Conservation (phyloP, 768 basidiomycete species). For the Galerina marginata region DNA sequence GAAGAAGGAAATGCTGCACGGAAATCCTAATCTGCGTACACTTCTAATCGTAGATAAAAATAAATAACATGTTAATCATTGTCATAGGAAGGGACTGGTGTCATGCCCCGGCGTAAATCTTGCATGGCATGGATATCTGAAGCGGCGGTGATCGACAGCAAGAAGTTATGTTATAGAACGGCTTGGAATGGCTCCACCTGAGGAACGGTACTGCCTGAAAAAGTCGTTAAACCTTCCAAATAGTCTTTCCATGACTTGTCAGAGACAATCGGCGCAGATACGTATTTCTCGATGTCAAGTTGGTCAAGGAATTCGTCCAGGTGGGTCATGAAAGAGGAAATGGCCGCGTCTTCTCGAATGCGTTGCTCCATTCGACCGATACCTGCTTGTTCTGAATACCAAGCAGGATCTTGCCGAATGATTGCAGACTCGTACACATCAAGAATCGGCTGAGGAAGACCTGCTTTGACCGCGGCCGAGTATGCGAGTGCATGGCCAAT, state of each 20-base stretch:
- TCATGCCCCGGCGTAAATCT: constrained; percentile 1
- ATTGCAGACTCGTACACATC: constrained; percentile 61
- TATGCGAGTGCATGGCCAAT: constrained; percentile 69
- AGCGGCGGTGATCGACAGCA: constrained; percentile 2
- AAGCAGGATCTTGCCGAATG: constrained; percentile 59
- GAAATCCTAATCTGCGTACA: constrained; percentile 1
- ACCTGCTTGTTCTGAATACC: constrained; percentile 61
- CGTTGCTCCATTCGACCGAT: constrained; percentile 55
- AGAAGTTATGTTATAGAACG: constrained; percentile 44
- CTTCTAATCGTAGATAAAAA: constrained; percentile 4
- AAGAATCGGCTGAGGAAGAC: constrained; percentile 52
- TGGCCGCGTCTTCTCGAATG: constrained; percentile 50
- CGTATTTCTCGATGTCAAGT: constrained; percentile 54
- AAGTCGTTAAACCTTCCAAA: constrained; percentile 42
- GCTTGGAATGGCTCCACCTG: constrained; percentile 45
- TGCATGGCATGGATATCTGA: not conserved
- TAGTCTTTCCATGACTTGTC: constrained; percentile 57
- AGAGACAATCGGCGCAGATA: constrained; percentile 59
- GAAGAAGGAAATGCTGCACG: not conserved
- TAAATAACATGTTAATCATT: constrained; percentile 8
- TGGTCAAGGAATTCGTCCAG: constrained; percentile 45
- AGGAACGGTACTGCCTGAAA: constrained; percentile 47
- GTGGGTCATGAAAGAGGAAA: constrained; percentile 48
- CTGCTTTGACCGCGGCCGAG: constrained; percentile 51
- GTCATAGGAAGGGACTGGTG: not conserved